Evolutionary conservation across 345 rosid species (phyloP), one percentile per base, ranked within the genome.

Genomic region (Salix exigua): DNA sequence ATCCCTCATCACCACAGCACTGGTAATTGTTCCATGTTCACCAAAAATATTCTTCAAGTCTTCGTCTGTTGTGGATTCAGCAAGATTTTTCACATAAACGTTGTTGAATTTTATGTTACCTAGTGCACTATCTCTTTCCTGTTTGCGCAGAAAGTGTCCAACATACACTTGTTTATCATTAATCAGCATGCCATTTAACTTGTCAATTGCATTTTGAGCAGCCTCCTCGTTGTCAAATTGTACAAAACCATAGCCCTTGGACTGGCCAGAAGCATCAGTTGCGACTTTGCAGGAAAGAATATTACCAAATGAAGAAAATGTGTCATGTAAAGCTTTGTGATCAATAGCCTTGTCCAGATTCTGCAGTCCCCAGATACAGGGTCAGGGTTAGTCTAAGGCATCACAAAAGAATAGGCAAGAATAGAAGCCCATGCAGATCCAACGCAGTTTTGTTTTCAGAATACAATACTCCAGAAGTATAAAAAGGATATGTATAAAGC

Each of bases 151-250:
- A 66, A 80, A 80, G 37, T 38, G 82, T 12, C 79, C 82, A 6
- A 80, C 82, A 80, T 75, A 80, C 7, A 80, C 82, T 80, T 70
- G 79, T 33, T 80, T 80, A 40, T 80, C 82, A 62, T 80, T 80
- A 6, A 80, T 21, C 65, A 80, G 42, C 82, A 80, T 80, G 31
- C 82, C 82, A 70, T 80, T 75, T 40, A 80, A 68, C 33, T 80
- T 75, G 28, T 75, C 79, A 3, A 80, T 80, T 23, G 82, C 82
- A 37, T 64, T 64, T 37, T 75, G 70, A 30, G 82, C 82, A 70
- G 78, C 50, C 25, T 75, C 79, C 46, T 80, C 82, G 28, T 0
- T 75, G 21, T 80, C 82, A 63, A 69, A 80, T 19, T 80, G 82
- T 8, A 80, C 82, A 70, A 80, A 80, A 10, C 82, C 82, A 51